Percentiles rank a stretch among this genome's conserved stretches.
phyloP scores from a whole-genome alignment of 768 basidiomycete genomes.

The Leccinellum luteum region DNA sequence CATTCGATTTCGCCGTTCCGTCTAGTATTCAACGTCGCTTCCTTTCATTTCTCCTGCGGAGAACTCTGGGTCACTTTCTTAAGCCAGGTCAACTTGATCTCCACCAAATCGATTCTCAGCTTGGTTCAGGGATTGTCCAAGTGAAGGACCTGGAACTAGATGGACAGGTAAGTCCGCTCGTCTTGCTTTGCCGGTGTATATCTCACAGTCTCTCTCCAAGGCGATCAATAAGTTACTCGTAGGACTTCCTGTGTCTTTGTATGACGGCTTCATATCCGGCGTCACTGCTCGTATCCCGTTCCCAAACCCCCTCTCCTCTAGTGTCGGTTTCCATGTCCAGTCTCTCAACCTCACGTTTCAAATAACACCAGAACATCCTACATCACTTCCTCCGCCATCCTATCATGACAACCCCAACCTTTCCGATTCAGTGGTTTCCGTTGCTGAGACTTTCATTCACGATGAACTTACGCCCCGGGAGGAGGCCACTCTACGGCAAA shows the following conservation, averaged over 20 bases:
- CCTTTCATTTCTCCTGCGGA: constrained; percentile 84
- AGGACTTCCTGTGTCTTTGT: constrained; percentile 63
- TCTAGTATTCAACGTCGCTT: constrained; percentile 82
- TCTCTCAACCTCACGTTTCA: constrained; percentile 69
- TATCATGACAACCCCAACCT: constrained; percentile 42
- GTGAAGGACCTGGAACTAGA: constrained; percentile 82
- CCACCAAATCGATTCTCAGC: constrained; percentile 86
- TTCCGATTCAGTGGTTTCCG: constrained; percentile 76
- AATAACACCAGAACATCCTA: constrained; percentile 30
- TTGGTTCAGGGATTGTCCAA: constrained; percentile 88
- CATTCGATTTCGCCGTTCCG: constrained; percentile 64
- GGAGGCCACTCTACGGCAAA: constrained; percentile 66
- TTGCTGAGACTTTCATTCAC: constrained; percentile 84
- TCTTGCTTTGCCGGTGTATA: constrained; percentile 3
- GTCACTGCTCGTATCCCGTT: constrained; percentile 80
- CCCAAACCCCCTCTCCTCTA: constrained; percentile 78
- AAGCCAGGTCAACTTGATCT: constrained; percentile 88
- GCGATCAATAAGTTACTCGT: constrained; percentile 73
- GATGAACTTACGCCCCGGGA: constrained; percentile 74
- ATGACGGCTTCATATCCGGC: constrained; percentile 69
- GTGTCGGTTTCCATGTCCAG: constrained; percentile 65
- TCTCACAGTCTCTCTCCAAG: constrained; percentile 38
- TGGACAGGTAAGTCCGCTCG: constrained; percentile 53
- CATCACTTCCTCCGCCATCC: constrained; percentile 10
- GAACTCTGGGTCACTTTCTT: constrained; percentile 79